Percentiles rank a stretch among this genome's conserved stretches.
Evolutionary conservation across 768 basidiomycete genomes (phyloP).

Genomic region (Tephrocybe rancida): DNA sequence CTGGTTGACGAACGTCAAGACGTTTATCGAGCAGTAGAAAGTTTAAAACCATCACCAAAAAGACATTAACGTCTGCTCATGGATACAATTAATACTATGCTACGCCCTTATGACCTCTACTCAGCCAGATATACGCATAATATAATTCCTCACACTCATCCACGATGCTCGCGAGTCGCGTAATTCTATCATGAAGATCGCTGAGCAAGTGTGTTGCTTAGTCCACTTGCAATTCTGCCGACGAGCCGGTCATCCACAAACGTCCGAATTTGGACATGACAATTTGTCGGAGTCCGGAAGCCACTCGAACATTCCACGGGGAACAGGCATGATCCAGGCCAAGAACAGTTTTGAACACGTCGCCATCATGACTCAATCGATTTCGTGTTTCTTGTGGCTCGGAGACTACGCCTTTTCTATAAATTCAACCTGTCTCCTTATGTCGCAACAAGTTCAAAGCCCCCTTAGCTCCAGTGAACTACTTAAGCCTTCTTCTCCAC

Average conservation of each 20-base stretch:
- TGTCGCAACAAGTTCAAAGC: background rate
- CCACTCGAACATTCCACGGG: slow-evolving; percentile 16
- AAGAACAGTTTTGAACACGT: too few species aligned
- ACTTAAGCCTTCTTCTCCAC: background rate
- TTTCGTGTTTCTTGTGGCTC: background rate
- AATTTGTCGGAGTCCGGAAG: slow-evolving; percentile 11
- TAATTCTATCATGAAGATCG: slow-evolving; percentile 9
- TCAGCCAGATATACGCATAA: slow-evolving; percentile 10
- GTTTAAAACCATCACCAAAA: slow-evolving; percentile 9
- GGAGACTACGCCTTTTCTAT: background rate
- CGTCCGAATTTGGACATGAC: slow-evolving; percentile 4
- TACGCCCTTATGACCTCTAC: slow-evolving; percentile 7
- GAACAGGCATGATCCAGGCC: background rate
- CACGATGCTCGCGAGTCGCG: background rate
- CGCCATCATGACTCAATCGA: slow-evolving; percentile 6
- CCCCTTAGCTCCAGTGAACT: background rate
- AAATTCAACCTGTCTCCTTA: slow-evolving; percentile 5
- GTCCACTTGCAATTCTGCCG: slow-evolving; percentile 3
- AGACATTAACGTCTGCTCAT: slow-evolving; percentile 9
- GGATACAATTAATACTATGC: slow-evolving; percentile 7
- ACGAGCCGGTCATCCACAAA: slow-evolving; percentile 3
- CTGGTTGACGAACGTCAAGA: slow-evolving; percentile 85
- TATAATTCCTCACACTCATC: slow-evolving; percentile 1
- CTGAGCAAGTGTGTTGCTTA: background rate
- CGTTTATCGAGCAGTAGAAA: slow-evolving; percentile 68